These are phyloP conservation scores for Cyberlindnera nakhonratchasimensis DNA, from an alignment of 805 yeast genomes.

Conservation along the genomic window DNA sequence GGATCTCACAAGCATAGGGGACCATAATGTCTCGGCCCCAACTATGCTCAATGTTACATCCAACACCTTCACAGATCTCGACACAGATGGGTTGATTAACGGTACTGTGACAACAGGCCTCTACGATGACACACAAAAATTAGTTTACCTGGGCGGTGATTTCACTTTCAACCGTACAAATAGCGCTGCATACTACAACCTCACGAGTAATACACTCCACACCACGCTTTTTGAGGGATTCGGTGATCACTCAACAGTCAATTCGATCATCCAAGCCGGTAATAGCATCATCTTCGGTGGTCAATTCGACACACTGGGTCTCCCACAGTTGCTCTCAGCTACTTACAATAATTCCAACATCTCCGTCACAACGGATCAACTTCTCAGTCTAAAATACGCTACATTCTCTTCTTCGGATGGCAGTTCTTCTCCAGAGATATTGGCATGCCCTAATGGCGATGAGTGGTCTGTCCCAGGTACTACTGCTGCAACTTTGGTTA, in stretches of 20 bases:
- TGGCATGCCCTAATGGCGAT: constrained; percentile 52
- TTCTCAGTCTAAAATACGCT: constrained; percentile 57
- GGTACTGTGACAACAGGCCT: constrained; percentile 45
- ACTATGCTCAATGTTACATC: constrained; percentile 32
- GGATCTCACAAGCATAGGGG: constrained; percentile 23
- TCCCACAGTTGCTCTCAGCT: constrained; percentile 24
- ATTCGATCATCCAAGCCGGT: constrained; percentile 55
- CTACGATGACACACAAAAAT: constrained; percentile 43
- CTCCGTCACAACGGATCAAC: constrained; percentile 53
- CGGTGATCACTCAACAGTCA: constrained; percentile 52
- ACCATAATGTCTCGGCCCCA: constrained; percentile 29
- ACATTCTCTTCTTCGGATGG: constrained; percentile 43
- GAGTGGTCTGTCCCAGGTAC: constrained; percentile 52
- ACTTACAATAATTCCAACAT: constrained; percentile 39
- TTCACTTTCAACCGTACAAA: constrained; percentile 49
- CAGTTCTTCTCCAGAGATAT: constrained; percentile 26
- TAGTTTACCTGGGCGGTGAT: constrained; percentile 79
- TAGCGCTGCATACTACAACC: constrained; percentile 66
- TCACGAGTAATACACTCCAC: constrained; percentile 36
- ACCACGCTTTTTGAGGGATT: constrained; percentile 76
- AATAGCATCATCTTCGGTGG: constrained; percentile 78
- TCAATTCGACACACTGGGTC: constrained; percentile 46
- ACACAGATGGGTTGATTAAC: constrained; percentile 19
- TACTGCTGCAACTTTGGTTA: constrained; percentile 63
- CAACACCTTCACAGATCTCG: constrained; percentile 26